Conservation (phyloP, 2,329 filamentous ascomycete genomes). For the Septoria linicola region DNA sequence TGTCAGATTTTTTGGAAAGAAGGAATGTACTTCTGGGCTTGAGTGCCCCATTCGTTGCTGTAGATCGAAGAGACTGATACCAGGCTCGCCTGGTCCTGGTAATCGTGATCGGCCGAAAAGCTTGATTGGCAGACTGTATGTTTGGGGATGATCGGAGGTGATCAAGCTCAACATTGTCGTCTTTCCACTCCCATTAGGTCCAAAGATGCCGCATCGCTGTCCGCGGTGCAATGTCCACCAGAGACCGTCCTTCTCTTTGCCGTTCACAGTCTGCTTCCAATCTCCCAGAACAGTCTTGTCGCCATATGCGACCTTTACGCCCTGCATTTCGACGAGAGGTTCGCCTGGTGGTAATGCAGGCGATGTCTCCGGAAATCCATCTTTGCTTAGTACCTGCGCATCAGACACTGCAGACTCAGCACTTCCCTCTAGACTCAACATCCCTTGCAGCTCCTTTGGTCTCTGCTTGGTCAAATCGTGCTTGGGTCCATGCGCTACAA, state of each 20-base stretch:
- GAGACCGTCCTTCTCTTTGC: conserved; percentile 57
- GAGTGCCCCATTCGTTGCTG: conserved; percentile 89
- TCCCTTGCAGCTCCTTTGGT: not conserved
- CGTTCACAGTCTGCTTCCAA: conserved; percentile 64
- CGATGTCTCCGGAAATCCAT: conserved; percentile 32
- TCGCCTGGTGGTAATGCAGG: conserved; percentile 53
- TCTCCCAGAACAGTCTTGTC: conserved; percentile 74
- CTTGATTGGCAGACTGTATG: conserved; percentile 82
- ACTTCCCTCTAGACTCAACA: not conserved
- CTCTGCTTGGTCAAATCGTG: conserved; percentile 37
- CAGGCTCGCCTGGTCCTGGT: conserved; percentile 67
- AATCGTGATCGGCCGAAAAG: conserved; percentile 81
- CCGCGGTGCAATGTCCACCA: conserved; percentile 81
- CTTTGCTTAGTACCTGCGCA: conserved; percentile 33
- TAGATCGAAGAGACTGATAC: conserved; percentile 88
- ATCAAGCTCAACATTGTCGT: conserved; percentile 91
- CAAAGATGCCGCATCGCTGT: conserved; percentile 88
- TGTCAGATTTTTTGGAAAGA: conserved; percentile 77
- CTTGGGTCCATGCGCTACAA: conserved; percentile 66
- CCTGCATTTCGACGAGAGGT: conserved; percentile 80
- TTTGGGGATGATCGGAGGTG: conserved; percentile 92
- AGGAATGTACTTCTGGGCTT: conserved; percentile 88
- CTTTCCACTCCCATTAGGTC: conserved; percentile 91
- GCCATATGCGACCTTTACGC: conserved; percentile 78
- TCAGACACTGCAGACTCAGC: not conserved